Conservation (phyloP, 108 stramenopile species). For the Poteriospumella lacustris region DNA sequence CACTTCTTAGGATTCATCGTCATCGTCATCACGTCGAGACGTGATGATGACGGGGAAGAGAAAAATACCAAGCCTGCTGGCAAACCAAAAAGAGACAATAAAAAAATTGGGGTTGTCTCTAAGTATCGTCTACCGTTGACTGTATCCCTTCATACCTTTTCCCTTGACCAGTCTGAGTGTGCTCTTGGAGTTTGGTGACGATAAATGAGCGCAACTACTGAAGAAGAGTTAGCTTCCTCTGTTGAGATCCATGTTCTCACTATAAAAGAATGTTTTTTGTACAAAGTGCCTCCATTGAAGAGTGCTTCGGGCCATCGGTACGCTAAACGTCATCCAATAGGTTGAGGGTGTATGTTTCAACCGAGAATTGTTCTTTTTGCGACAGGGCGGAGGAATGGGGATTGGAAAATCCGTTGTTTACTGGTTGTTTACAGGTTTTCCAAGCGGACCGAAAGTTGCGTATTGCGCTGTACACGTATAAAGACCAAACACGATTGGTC, state of each 20-base stretch:
- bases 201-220: too few relatives aligned
- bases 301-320: conserved; percentile 25
- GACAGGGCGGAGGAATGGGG: conserved; percentile 24
- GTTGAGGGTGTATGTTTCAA: background rate
- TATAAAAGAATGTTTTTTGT: conserved; percentile 19
- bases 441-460: conserved; percentile 3
- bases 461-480: conserved; percentile 1
- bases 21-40: too few relatives aligned
- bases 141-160: too few relatives aligned
- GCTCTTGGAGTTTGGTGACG: too few relatives aligned
- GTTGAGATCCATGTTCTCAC: background rate
- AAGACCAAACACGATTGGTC: background rate
- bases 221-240: background rate
- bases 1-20: too few relatives aligned
- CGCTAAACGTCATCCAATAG: too few relatives aligned
- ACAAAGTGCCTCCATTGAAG: conserved; percentile 13
- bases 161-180: too few relatives aligned
- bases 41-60: too few relatives aligned
- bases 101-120: too few relatives aligned
- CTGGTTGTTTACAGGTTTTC: conserved; percentile 10
- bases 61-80: too few relatives aligned
- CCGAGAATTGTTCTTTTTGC: background rate
- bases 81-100: too few relatives aligned
- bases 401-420: conserved; percentile 15
- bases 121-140: too few relatives aligned